Base-by-base conservation (phyloP, 2,329 filamentous ascomycete species). In the Sporothrix humicola region DNA sequence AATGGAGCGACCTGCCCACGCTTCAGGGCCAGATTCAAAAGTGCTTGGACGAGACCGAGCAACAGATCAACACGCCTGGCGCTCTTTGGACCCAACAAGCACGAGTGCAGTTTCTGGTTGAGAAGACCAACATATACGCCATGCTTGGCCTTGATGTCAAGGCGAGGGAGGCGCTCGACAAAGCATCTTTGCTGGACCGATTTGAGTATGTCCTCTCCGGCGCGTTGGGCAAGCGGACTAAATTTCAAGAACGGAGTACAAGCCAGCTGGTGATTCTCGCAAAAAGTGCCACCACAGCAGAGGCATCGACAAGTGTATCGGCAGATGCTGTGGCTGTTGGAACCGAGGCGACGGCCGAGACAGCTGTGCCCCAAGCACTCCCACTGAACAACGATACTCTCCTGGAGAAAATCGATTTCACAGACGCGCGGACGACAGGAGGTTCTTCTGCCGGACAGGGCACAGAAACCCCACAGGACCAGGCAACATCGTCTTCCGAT, bases 191-290 rank as follows among this genome's bases (percentile, higher is more conserved):
- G 61, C 82, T 88, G 50, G 91, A 90, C n/a, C 87, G 89, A 0
- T 93, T 99, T 74, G 86, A 89, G 20, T 98, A 97, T 81, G 92
- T 91, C 0, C 81, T 99, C 72, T 97, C 94, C 0, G 96, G 96
- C 52, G 89, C 93, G 26, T 82, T 99, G 77, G 96, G 96, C 17
- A 98, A 94, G 82, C 86, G 92, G 74, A 97, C 93, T 0, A 92
- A 88, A 77, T 97, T 90, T 73, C 93, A 97, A 81, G 87, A 94
- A 79, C 92, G 90, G 74, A 92, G 91, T 78, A 90, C 90, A 75
- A 97, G 94, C 78, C 96, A 99, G 81, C 86, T 99, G 42, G 92
- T 99, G 1, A 93, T 99, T 2, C 84, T 98, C 44, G 96, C 96
- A 0, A 94, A 90, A 80, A 98, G 95, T 79, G 85, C 73, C 42